Base-by-base conservation (phyloP, 2,329 filamentous ascomycete species). In the Calonectria naviculata region DNA sequence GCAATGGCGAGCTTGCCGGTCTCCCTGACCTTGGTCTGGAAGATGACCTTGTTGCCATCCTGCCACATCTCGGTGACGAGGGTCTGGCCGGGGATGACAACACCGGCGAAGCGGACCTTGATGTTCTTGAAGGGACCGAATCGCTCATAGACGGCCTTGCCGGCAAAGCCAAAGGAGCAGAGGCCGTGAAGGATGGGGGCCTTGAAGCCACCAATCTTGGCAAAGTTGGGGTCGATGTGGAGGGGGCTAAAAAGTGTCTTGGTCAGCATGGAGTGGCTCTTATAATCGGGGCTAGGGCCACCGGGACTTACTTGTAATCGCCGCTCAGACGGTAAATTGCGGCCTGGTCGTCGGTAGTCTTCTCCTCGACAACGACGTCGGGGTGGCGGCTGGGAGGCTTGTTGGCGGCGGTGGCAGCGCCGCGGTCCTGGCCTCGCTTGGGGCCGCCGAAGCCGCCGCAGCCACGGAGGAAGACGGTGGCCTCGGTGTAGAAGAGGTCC, bases 401-500 rank as follows among this genome's bases (percentile, higher is more conserved):
- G 86, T 98, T 95, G 29, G 92, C 86, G 2, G 93, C 92, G 3
- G 94, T 97, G 52, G 94, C 91, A 19, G 93, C 91, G 71, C 96
- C 95, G 67, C 97, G 90, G 79, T 97, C 93, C 21, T 85, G 80
- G 29, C 92, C 91, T 85, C 95, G 96, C 84, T 91, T 92, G 65
- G 92, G 89, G 10, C 97, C 97, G 67, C 93, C 95, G 79, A 98
- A 98, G 67, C 95, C 95, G 75, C 97, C 97, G 70, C 92, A 93
- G 60, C 96, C 96, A 70, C 96, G 92, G 75, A 99, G 91, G 87
- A 99, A 98, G 76, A 95, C 91, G n/a, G 93, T 96, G 74, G 90
- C 91, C 84, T 99, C 97, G 85, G 98, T 98, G 89, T 98, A 98
- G 87, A 98, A 98, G 74, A 99, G 86, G 71, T 97, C 93, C 82